Percentiles rank a stretch among this genome's conserved stretches.
phyloP scores from a whole-genome alignment of 176 grass and related monocot species.

The Zoysia pacifica region DNA sequence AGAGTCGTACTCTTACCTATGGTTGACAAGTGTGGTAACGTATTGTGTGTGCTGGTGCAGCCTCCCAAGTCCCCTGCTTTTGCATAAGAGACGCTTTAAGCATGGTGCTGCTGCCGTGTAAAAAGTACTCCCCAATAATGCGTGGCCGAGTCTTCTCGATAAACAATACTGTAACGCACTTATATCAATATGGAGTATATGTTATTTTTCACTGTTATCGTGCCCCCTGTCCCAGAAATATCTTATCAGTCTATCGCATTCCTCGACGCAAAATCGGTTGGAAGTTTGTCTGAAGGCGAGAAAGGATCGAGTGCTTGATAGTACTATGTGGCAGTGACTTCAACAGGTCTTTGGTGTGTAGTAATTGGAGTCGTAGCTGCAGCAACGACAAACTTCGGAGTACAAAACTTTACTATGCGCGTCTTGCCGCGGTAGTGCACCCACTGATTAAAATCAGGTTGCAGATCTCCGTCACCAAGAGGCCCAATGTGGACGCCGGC shows the following conservation, averaged over 20 bases:
- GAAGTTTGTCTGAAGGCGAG: not conserved
- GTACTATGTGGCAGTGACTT: not conserved
- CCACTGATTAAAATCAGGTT: constrained; percentile 47
- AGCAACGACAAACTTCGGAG: not conserved
- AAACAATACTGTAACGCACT: not conserved
- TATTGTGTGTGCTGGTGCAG: not conserved
- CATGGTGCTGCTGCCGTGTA: constrained; percentile 26
- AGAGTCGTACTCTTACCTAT: not conserved
- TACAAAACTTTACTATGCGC: not conserved
- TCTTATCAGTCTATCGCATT: not conserved
- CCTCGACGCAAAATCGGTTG: not conserved
- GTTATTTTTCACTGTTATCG: not conserved
- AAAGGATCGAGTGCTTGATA: not conserved
- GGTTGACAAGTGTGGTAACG: not conserved
- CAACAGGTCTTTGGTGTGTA: not conserved
- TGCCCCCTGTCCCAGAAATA: not conserved
- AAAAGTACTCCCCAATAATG: constrained; percentile 27
- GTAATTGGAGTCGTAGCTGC: not conserved
- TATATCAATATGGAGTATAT: not conserved
- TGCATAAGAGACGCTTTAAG: not conserved
- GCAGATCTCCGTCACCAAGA: not conserved
- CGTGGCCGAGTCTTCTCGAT: not conserved
- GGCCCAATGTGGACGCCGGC: constrained; percentile 54
- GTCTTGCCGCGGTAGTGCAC: constrained; percentile 20
- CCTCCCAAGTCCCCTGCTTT: not conserved